Evolutionary conservation across 2,329 filamentous ascomycete species (phyloP), one percentile per base, ranked within the genome.

Genomic region (Colletotrichum sp.): DNA sequence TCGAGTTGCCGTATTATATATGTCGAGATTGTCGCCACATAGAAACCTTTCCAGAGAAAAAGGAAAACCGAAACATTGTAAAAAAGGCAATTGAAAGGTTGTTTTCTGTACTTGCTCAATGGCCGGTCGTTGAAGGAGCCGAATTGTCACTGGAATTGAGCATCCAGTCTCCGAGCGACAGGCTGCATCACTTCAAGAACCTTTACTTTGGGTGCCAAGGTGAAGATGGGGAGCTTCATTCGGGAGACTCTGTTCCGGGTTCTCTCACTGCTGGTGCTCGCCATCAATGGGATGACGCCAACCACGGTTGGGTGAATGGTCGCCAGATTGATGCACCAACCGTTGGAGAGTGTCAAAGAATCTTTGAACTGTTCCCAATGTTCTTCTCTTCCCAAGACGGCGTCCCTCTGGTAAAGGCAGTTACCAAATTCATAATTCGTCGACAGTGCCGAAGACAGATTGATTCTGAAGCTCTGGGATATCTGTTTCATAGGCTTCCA

Each of bases 161-260:
- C 67, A 79, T 73, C 4, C 78, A 80, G 55, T 83, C 80, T 63
- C 81, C 79, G n/a, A 84, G 81, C 73, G 81, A 84, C 77, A 78
- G 57, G 16, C 72, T 82, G 61, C 80, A 84, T 74, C 83, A 77
- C 78, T 84, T 83, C 74, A 80, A 80, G 70, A 76, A 81, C 70
- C 71, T 77, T 33, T 63, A 76, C 74, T 79, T 82, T 33, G 81
- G 61, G 24, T 21, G 24, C 21, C 11, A 1, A 16, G 34, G 18
- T 59, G 15, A 79, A 34, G 75, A 75, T 59, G 77, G 80, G 38
- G 38, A 43, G 38, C 38, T 43, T 24, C 38, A 72, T 31, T 66
- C 33, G 16, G 27, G 69, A 69, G 36, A 16, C 36, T 8, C 29
- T 36, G 36, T 54, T 66, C 27, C 13, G 63, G 16, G 29, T 55